phyloP scores from a whole-genome alignment of 805 yeast species.

The Cyberlindnera mrakii region DNA sequence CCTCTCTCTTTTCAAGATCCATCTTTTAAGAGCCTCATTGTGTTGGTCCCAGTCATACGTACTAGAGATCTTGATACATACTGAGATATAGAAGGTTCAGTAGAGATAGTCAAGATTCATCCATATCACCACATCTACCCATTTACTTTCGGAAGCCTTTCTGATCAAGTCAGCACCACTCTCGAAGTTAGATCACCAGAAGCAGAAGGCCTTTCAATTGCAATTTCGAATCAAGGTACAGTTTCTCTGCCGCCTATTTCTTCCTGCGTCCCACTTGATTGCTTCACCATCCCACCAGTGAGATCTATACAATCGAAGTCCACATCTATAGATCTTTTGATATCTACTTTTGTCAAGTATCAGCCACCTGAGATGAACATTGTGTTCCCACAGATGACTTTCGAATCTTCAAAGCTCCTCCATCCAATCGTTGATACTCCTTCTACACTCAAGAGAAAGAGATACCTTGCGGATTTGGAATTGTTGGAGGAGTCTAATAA shows the following conservation, averaged over 20 bases:
- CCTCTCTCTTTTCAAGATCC: not conserved
- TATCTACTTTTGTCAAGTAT: too few species aligned
- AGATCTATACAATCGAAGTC: too few species aligned
- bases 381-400: slow-evolving; percentile 6
- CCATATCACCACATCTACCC: not conserved
- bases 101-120: not conserved
- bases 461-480: slow-evolving; percentile 20
- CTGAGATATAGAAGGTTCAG: not conserved
- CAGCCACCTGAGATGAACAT: slow-evolving; percentile 6
- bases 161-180: too few species aligned
- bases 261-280: not conserved
- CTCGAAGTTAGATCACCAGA: too few species aligned
- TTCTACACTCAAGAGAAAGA: slow-evolving; percentile 16
- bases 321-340: too few species aligned
- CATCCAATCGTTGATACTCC: slow-evolving; percentile 6
- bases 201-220: too few species aligned
- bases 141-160: too few species aligned
- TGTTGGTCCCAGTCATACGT: too few species aligned
- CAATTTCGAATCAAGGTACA: too few species aligned
- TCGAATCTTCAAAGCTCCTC: slow-evolving; percentile 9
- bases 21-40: not conserved
- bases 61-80: too few species aligned
- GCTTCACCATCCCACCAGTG: not conserved
- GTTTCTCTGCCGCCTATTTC: not conserved
- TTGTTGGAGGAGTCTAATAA: slow-evolving; percentile 18